A percentile compares a stretch with the other conserved stretches of the same genome.
Conservation (phyloP, 305 asterid genomes). For the Solanum aculeatissimum region DNA sequence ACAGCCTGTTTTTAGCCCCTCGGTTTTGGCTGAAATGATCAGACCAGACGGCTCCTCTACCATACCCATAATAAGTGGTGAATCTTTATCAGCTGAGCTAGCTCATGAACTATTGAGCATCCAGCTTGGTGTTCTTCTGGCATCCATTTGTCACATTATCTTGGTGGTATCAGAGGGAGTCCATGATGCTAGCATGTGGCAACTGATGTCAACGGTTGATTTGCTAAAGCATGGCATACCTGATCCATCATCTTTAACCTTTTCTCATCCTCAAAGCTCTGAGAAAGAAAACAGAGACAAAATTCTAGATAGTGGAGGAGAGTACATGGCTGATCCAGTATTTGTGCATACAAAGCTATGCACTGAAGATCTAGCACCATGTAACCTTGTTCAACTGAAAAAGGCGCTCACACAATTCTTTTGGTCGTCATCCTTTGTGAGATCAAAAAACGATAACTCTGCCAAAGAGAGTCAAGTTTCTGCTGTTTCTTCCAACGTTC, state of each 20-base stretch:
- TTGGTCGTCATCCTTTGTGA: constrained; percentile 39
- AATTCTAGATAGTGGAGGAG: constrained; percentile 39
- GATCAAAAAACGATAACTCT: constrained; percentile 32
- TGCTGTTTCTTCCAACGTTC: constrained; percentile 1
- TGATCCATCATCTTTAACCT: constrained; percentile 71
- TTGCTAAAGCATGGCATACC: constrained; percentile 79
- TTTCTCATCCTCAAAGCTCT: constrained; percentile 49
- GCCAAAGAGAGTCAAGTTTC: constrained; percentile 17
- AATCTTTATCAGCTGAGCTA: constrained; percentile 78
- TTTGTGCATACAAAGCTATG: constrained; percentile 80
- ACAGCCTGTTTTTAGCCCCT: constrained; percentile 93
- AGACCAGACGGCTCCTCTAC: constrained; percentile 92
- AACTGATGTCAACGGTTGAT: constrained; percentile 78
- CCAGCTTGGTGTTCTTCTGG: constrained; percentile 93
- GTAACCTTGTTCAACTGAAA: constrained; percentile 30
- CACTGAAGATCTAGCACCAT: constrained; percentile 40
- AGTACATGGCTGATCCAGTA: constrained; percentile 68
- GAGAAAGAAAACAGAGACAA: constrained; percentile 52
- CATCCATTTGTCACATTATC: constrained; percentile 70
- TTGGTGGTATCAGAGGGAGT: constrained; percentile 89
- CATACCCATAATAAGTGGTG: constrained; percentile 60
- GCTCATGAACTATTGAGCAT: constrained; percentile 91
- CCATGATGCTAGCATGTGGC: constrained; percentile 87
- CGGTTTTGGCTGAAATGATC: constrained; percentile 84
- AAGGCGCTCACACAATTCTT: constrained; percentile 43